Evolutionary conservation across 2,329 filamentous ascomycete genomes (phyloP).

Genomic region (Botrytis galanthina): DNA sequence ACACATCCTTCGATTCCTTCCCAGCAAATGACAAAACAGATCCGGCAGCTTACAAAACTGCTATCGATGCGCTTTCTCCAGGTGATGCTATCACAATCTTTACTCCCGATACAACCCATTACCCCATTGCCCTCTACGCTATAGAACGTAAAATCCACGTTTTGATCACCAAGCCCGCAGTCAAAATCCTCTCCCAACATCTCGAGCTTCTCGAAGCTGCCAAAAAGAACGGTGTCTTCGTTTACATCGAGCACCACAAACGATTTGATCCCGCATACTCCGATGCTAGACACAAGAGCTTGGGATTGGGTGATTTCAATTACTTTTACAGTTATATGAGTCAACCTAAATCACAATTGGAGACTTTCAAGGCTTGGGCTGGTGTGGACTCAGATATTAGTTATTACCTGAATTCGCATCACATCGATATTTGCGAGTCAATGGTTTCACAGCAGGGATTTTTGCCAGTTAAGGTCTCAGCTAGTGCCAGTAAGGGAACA

Average conservation of each 20-base stretch:
- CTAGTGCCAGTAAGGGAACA: slow-evolving; percentile 73
- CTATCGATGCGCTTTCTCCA: slow-evolving; percentile 77
- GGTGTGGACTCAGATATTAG: slow-evolving; percentile 90
- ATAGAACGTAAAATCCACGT: slow-evolving; percentile 87
- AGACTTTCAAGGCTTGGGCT: slow-evolving; percentile 48
- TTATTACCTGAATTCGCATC: slow-evolving; percentile 95
- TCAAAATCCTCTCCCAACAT: slow-evolving; percentile 80
- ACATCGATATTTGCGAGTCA: slow-evolving; percentile 87
- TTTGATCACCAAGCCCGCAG: slow-evolving; percentile 89
- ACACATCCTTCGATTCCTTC: slow-evolving; percentile 81
- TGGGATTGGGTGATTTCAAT: slow-evolving; percentile 87
- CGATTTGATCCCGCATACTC: slow-evolving; percentile 91
- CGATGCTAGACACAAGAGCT: slow-evolving; percentile 76
- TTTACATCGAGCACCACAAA: slow-evolving; percentile 96
- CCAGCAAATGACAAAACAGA: slow-evolving; percentile 72
- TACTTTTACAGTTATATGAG: slow-evolving; percentile 86
- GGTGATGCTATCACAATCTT: slow-evolving; percentile 95
- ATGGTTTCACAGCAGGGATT: slow-evolving; percentile 77
- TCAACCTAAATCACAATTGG: slow-evolving; percentile 36
- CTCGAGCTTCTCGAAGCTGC: slow-evolving; percentile 71
- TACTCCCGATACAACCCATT: slow-evolving; percentile 91
- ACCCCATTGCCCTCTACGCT: slow-evolving; percentile 86
- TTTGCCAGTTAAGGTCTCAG: slow-evolving; percentile 75
- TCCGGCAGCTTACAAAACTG: slow-evolving; percentile 79
- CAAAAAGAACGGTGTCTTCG: slow-evolving; percentile 74